Evolutionary conservation across 1,284 basidiomycete genomes (phyloP).

Genomic region (Tylopilus orsonianus): DNA sequence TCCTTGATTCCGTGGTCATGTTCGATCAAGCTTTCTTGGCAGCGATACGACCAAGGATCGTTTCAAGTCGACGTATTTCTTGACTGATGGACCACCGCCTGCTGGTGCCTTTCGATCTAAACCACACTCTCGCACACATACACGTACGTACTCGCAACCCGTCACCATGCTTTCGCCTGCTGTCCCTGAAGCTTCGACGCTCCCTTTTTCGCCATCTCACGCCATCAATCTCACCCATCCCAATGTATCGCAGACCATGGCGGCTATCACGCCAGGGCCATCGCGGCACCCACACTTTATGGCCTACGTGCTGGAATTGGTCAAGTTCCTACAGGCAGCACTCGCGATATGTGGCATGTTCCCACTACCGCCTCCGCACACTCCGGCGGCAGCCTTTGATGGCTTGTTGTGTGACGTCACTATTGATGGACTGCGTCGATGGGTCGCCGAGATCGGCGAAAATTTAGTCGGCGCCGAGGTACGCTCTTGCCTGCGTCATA

Average conservation of each 20-base stretch:
- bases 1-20: conserved; percentile 9
- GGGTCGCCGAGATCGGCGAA: conserved; percentile 65
- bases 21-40: conserved; percentile 12
- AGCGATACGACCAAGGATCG: conserved; percentile 77
- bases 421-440: conserved; percentile 63
- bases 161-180: conserved; percentile 27
- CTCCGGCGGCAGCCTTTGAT: conserved; percentile 41
- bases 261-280: conserved; percentile 6
- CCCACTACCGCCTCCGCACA: conserved; percentile 21
- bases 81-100: conserved; percentile 43
- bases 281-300: conserved; percentile 33
- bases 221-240: conserved; percentile 7
- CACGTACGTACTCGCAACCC: conserved; percentile 32
- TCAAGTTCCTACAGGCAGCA: conserved; percentile 68
- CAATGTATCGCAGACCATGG: conserved; percentile 17
- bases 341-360: conserved; percentile 71
- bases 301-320: conserved; percentile 66
- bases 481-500: conserved; percentile 16
- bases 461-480: conserved; percentile 63
- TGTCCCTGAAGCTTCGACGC: conserved; percentile 22
- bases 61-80: conserved; percentile 66
- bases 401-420: conserved; percentile 76
- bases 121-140: conserved; percentile 30
- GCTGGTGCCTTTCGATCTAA: conserved; percentile 30
- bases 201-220: conserved; percentile 20